Conservation (phyloP, 2,329 filamentous ascomycete genomes). For the Byssoonygena ceratinophila region DNA sequence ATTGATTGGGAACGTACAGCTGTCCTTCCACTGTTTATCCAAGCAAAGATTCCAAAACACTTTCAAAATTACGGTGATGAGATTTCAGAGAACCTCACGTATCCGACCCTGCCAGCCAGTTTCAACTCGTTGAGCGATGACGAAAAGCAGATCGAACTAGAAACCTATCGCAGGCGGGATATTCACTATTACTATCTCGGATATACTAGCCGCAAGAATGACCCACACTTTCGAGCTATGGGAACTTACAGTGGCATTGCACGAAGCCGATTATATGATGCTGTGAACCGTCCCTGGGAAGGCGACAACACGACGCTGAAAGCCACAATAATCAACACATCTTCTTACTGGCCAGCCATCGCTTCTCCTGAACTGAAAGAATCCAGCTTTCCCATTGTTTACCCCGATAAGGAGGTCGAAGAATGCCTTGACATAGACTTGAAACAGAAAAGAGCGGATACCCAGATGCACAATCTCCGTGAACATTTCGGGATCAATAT, state of each 20-base stretch:
- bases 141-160: slow-evolving; percentile 16
- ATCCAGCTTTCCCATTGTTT: slow-evolving; percentile 3
- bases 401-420: not conserved
- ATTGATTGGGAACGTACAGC: slow-evolving; percentile 38
- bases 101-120: slow-evolving; percentile 17
- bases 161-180: slow-evolving; percentile 15
- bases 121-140: slow-evolving; percentile 16
- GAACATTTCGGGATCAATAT: not conserved
- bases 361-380: not conserved
- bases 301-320: not conserved
- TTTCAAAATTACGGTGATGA: slow-evolving; percentile 24
- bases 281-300: slow-evolving; percentile 18
- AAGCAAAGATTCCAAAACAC: slow-evolving; percentile 18
- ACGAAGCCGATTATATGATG: slow-evolving; percentile 18
- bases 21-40: slow-evolving; percentile 22
- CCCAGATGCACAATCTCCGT: too few species aligned
- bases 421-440: not conserved
- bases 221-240: slow-evolving; percentile 4
- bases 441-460: too few species aligned
- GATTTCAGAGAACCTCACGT: slow-evolving; percentile 19
- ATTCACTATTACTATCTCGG: slow-evolving; percentile 20
- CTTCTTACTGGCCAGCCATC: not conserved
- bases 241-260: slow-evolving; percentile 14
- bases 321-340: not conserved
- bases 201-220: not conserved